Base-by-base conservation (phyloP, 2,329 filamentous ascomycete species). In the Golovinomyces cichoracearum region DNA sequence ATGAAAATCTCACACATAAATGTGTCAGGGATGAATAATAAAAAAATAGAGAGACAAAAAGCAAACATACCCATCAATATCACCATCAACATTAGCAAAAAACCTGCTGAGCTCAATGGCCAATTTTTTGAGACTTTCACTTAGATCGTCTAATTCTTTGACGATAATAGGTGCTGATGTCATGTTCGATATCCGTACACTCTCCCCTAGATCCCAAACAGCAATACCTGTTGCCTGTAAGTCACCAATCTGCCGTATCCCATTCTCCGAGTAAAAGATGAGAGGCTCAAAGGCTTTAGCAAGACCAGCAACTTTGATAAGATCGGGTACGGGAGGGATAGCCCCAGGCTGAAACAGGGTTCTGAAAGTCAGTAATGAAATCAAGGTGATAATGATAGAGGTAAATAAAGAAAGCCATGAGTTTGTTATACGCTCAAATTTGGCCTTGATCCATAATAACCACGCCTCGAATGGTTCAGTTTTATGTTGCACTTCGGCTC, bases 151-250 rank as follows among this genome's bases (percentile, higher is more conserved):
- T 3, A 95, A 71, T 57, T 86, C 82, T 56, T 75, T 71, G 38
- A 92, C 84, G 54, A 95, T 93, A 56, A 84, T 77, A 1, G 79
- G 77, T 6, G 82, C 85, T 41, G 83, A 86, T 13, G 83, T 85
- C 81, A 94, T 86, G 61, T 93, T 93, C 51, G 84, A 86, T 4
- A 74, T 76, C 46, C 86, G 76, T 49, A 94, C 81, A 54, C 80
- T 92, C 68, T 94, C 88, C 50, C 84, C 81, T 5, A 95, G 70
- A 61, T 95, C 88, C 83, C 86, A 93, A 23, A 95, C 85, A 0
- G 88, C 88, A 27, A 93, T 79, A 40, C 85, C 83, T 0, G 86
- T 93, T 49, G 90, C 84, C 62, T 93, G 85, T 45, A 95, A 67
- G 53, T 92, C 83, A 50, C 80, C 78, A 37, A 93, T 84, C 59